A percentile compares a stretch with the other conserved stretches of the same genome.
These are phyloP conservation scores for Fabrea salina DNA, from an alignment of 169 alveolate genomes.

Conservation along the genomic window DNA sequence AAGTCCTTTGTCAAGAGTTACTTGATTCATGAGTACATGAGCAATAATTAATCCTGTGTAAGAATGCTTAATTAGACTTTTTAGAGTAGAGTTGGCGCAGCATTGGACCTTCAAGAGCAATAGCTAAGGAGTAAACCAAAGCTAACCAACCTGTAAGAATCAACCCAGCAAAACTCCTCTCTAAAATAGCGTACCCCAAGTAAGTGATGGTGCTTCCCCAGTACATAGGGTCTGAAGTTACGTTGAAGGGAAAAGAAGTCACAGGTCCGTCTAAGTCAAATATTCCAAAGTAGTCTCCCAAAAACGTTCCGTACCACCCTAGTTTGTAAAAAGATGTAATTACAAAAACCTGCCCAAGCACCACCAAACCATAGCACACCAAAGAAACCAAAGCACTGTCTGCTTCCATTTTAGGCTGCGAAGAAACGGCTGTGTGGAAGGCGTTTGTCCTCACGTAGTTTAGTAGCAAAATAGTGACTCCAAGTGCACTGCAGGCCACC, in stretches of 20 bases:
- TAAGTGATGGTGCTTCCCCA: slow-evolving; percentile 21
- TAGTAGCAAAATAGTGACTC: not conserved
- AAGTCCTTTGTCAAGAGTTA: slow-evolving; percentile 32
- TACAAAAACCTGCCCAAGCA: slow-evolving; percentile 1
- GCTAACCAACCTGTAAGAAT: slow-evolving; percentile 13
- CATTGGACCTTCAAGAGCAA: not conserved
- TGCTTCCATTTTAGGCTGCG: not conserved
- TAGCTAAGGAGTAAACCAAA: not conserved
- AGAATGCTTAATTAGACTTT: slow-evolving; percentile 9
- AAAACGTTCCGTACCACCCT: not conserved
- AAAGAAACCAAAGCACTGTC: not conserved
- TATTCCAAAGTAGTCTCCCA: slow-evolving; percentile 15
- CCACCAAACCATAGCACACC: not conserved
- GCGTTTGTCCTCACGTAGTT: not conserved
- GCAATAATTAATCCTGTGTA: too few relatives aligned
- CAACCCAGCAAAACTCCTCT: slow-evolving; percentile 5
- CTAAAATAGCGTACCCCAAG: not conserved
- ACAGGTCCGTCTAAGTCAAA: slow-evolving; percentile 4
- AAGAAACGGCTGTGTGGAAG: not conserved
- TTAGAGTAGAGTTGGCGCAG: not conserved
- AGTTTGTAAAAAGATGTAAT: slow-evolving; percentile 11
- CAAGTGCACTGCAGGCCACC: not conserved
- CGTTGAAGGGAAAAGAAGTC: slow-evolving; percentile 11
- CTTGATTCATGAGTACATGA: slow-evolving; percentile 12
- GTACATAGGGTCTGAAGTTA: slow-evolving; percentile 14